Percentiles rank a stretch among this genome's conserved stretches.
Conservation (phyloP, 2,329 filamentous ascomycete genomes). For the Aspergillus japonicus region DNA sequence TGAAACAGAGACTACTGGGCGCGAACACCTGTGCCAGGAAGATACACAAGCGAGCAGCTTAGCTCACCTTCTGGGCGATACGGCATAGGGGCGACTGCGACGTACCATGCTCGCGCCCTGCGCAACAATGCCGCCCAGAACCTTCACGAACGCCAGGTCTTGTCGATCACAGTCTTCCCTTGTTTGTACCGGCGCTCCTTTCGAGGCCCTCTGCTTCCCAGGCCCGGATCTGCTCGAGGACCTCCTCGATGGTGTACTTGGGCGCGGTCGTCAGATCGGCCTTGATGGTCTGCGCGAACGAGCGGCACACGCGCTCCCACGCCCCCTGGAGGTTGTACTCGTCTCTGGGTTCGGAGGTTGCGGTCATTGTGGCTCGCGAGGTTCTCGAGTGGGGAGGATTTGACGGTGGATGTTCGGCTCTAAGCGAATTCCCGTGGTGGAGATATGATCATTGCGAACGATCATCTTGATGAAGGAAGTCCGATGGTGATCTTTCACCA, state of each 20-base stretch:
- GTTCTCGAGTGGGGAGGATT: too few species aligned
- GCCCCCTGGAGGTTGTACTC: too few species aligned
- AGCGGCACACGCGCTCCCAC: too few species aligned
- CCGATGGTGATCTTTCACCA: too few species aligned
- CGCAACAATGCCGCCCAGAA: constrained; percentile 24
- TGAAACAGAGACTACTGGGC: constrained; percentile 29
- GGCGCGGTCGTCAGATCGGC: constrained; percentile 20
- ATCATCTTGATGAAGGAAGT: too few species aligned
- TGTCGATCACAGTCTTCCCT: constrained; percentile 24
- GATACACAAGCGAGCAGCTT: neutral
- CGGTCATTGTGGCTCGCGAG: too few species aligned
- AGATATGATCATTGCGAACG: too few species aligned
- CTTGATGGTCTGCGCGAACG: constrained; percentile 18
- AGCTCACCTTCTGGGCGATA: neutral
- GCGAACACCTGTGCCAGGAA: constrained; percentile 22
- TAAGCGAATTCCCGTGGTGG: too few species aligned
- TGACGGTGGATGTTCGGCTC: too few species aligned
- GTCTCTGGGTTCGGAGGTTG: too few species aligned
- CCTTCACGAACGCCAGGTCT: constrained; percentile 26
- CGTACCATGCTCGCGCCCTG: constrained; percentile 29
- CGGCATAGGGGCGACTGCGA: neutral
- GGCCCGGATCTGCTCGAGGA: constrained; percentile 22
- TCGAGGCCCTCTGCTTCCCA: constrained; percentile 26
- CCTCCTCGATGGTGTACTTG: constrained; percentile 21
- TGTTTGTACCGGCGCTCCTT: constrained; percentile 20